Base-by-base conservation (phyloP, 2,329 filamentous ascomycete genomes). In the Simplicillium aogashimaense region DNA sequence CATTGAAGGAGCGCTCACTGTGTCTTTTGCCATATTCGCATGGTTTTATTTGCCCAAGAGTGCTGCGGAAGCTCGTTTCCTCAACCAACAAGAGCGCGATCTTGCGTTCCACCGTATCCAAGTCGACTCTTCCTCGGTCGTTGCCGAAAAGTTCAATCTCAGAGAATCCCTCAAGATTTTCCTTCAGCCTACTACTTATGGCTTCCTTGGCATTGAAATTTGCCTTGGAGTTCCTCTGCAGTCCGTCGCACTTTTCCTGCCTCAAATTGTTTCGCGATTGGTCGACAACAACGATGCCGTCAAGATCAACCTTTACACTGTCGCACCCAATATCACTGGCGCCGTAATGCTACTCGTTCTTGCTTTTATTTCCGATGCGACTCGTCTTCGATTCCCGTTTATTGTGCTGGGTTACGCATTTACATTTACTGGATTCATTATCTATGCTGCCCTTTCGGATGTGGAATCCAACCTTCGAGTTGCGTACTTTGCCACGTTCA, bases 271-370 rank as follows among this genome's bases (percentile, higher is more conserved):
- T 14, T 55, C 60, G 43, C 59, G 70, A 4, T 57, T 77, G 2
- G 64, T 66, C 3, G 70, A 66, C 46, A 25, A 25, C 20, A 5
- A 25, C 20, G 59, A 60, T 32, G 62, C 65, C 3, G 60, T 76
- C 48, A 72, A 69, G 55, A 88, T 84, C 0, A 90, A 92, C 51
- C 69, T 90, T 1, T 88, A 85, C 60, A 89, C 85, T 0, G 84
- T 90, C 0, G 86, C 85, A 0, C 86, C 86, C 2, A 90, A 89
- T 50, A 71, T 86, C 35, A 77, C 76, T 0, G 86, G 85, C 1
- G 83, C 84, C 0, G 72, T 74, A 1, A 80, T 87, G 70, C 66
- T 89, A 3, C 65, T 90, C 0, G 61, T 88, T 12, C 66, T 89
- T 0, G 84, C 83, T 0, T 89, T 87, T 49, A 60, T 71, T 4